phyloP scores from a whole-genome alignment of 176 grass and related monocot genomes.

The Calamus simplicifolius region DNA sequence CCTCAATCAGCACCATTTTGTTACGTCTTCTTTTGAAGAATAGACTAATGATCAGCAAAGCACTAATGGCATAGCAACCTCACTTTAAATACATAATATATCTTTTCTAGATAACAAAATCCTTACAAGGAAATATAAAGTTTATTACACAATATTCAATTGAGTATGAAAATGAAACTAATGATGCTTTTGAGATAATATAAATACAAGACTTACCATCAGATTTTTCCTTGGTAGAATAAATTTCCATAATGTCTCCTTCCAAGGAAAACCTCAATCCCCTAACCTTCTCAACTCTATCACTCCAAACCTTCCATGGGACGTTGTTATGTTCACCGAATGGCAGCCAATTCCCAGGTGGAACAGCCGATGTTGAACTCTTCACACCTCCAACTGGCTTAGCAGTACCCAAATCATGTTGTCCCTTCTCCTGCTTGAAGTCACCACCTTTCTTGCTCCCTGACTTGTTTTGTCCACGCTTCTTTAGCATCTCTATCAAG shows the following conservation, averaged over 20 bases:
- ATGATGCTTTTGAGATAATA: too few relatives aligned
- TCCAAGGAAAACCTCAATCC: slow-evolving; percentile 66
- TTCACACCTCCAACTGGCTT: slow-evolving; percentile 10
- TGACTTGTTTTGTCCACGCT: slow-evolving; percentile 36
- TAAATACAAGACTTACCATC: slow-evolving; percentile 33
- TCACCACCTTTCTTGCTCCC: slow-evolving; percentile 20
- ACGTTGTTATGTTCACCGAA: slow-evolving; percentile 26
- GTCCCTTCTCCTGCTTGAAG: slow-evolving; percentile 15
- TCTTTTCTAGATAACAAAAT: too few relatives aligned
- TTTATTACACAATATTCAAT: too few relatives aligned
- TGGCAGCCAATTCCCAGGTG: slow-evolving; percentile 29
- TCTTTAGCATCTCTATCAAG: slow-evolving; percentile 62
- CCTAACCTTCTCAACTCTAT: slow-evolving; percentile 74
- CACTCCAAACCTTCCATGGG: slow-evolving; percentile 77
- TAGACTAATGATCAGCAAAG: too few relatives aligned
- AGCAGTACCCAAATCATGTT: slow-evolving; percentile 14
- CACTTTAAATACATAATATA: too few relatives aligned
- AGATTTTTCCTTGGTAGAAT: slow-evolving; percentile 33
- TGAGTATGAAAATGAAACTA: too few relatives aligned
- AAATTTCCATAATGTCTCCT: slow-evolving; percentile 56
- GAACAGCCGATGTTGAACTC: neutral
- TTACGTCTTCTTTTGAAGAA: too few relatives aligned
- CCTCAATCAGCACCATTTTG: too few relatives aligned
- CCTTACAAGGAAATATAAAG: too few relatives aligned
- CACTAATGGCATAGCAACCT: too few relatives aligned